Base-by-base conservation (phyloP, 768 basidiomycete genomes). In the Calocybe cyanea region DNA sequence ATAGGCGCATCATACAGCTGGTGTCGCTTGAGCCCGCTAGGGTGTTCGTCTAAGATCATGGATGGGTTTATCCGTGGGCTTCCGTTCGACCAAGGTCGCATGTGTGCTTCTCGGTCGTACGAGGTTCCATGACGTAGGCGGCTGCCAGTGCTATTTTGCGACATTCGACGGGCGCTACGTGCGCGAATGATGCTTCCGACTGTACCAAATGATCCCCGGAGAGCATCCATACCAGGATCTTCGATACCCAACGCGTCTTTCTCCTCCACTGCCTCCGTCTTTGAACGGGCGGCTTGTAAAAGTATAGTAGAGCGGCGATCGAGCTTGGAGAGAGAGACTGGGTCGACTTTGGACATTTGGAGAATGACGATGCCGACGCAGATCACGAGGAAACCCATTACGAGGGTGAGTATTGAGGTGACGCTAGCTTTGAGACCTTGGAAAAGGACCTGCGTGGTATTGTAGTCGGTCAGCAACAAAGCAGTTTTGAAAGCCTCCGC, bases 291-390 rank as follows among this genome's bases (percentile, higher is more conserved):
- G n/a, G 91, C 94, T 63, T 90, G 83, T 24, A 99, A 77, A 18
- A 99, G 80, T 38, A 97, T 77, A 0, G 96, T 97, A 1, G 90
- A 87, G 25, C 87, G 78, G 14, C 95, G 77, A 61, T 98, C 96
- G 57, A 99, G 85, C 38, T 81, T 80, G 47, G 72, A 71, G 58
- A 97, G 75, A 43, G 81, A 67, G 15, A 72, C 73, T 8, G 96
- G 95, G 60, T 99, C 95, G 54, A 98, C 81, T 68, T 91, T 91
- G 62, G 87, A 91, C 80, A 95, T 86, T 66, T 99, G 96, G 7
- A 99, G 81, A 52, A 99, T 83, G 23, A 87, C 88, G 63, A 98
- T 97, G 15, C 95, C 95, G 17, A 91, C 68, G 58, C 88, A 92
- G 44, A 94, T 94, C 48, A 87, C 82, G 51, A 96, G 65, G 73